Evolutionary conservation across 1,139 yeast genomes (phyloP), one percentile per base, ranked within the genome.

Genomic region (Kodamaea alishanica): DNA sequence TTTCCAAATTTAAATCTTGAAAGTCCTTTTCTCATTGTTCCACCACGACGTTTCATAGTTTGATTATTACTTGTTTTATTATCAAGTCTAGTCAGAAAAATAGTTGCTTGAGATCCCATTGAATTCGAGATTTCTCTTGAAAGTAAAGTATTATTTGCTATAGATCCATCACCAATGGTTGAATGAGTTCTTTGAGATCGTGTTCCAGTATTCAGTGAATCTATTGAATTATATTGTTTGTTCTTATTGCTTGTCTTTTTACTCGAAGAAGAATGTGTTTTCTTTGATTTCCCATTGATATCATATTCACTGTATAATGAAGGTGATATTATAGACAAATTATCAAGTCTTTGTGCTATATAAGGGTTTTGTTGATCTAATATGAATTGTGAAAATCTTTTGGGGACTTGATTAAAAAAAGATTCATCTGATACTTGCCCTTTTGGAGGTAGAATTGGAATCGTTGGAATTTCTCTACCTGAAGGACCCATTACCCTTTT

Each of bases 91-190:
- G 75, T 70, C 15, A 74, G 68, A 43, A 71, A 70, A 22, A 71
- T 70, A 1, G 76, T 71, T 8, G 73, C 75, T 45, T 69, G 75
- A 0, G 74, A 67, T 3, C 65, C 73, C 70, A 65, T 63, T 33
- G 70, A 65, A 37, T 63, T 58, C 30, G 71, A 65, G 24, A 65
- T 63, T 35, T 65, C 63, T 12, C 50, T 35, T 5, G 49, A 44
- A n/a, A 45, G 34, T 8, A 38, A 15, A 11, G 29, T 11, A 8
- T 33, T 10, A 8, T 28, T 28, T 20, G 34, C 20, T n/a, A 24
- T 23, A 28, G 24, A 12, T 25, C 33, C 33, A 33, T 22, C 12
- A 32, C 30, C 15, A 28, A 11, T 35, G 5, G n/a, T 24, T 6
- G 41, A 38, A 31, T 22, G 33, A 26, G 34, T 15, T 15, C 20